Evolutionary conservation across 176 grass and related monocot genomes (phyloP).

Genomic region (bread wheat (Triticum aestivum)): DNA sequence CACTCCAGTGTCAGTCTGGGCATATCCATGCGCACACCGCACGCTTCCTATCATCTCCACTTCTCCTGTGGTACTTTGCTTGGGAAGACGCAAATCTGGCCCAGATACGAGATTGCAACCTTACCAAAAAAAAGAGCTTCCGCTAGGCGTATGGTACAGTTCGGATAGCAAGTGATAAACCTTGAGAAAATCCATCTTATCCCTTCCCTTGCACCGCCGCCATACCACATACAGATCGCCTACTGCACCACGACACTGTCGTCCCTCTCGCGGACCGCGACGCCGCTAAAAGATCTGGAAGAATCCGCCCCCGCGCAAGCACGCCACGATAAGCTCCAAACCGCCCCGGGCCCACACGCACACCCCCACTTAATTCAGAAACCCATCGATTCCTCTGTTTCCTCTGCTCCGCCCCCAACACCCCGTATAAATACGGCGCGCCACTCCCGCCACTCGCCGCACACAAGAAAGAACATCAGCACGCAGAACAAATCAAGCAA

Average conservation of each 20-base stretch:
- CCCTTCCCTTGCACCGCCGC: neutral
- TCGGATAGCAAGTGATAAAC: neutral
- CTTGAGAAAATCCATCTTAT: neutral
- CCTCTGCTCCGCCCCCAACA: neutral
- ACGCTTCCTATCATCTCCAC: too few relatives aligned
- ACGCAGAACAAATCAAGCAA: neutral
- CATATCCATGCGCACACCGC: too few relatives aligned
- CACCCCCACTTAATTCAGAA: neutral
- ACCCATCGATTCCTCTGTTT: neutral
- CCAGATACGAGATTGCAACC: too few relatives aligned
- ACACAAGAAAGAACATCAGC: neutral
- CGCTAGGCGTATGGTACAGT: too few relatives aligned
- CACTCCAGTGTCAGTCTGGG: too few relatives aligned
- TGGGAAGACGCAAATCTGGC: too few relatives aligned
- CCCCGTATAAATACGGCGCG: conserved; percentile 21
- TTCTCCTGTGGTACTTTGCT: too few relatives aligned
- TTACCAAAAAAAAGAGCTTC: too few relatives aligned
- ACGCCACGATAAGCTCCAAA: neutral
- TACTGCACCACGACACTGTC: neutral
- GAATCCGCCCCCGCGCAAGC: neutral
- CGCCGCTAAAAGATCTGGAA: neutral
- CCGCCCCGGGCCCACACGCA: neutral
- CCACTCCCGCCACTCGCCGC: conserved; percentile 16
- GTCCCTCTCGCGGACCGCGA: neutral
- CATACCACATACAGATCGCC: neutral